Conservation (phyloP, 352 stramenopile species). For the Phytophthora pistaciae region DNA sequence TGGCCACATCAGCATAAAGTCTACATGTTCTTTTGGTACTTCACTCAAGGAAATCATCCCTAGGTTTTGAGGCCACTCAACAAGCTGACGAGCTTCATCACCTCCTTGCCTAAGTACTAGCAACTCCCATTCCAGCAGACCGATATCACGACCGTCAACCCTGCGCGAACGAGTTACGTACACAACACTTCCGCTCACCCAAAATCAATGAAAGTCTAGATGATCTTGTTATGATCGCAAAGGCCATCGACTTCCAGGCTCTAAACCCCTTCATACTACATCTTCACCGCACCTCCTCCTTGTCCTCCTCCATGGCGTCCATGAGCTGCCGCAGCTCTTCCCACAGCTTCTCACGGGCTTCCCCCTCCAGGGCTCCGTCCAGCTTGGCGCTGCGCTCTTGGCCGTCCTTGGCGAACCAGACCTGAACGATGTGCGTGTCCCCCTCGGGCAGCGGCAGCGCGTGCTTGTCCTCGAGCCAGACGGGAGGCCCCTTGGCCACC, state of each 20-base stretch:
- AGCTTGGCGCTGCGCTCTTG: slow-evolving; percentile 90
- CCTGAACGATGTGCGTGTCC: slow-evolving; percentile 89
- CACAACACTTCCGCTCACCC: too few relatives aligned
- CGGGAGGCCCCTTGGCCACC: slow-evolving; percentile 88
- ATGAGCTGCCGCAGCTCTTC: slow-evolving; percentile 74
- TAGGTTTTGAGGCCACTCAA: too few relatives aligned
- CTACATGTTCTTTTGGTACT: too few relatives aligned
- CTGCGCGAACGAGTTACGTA: too few relatives aligned
- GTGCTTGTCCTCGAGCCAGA: slow-evolving; percentile 95
- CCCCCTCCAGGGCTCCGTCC: slow-evolving; percentile 88
- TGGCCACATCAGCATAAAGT: too few relatives aligned
- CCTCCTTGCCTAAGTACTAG: too few relatives aligned
- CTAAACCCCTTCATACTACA: neutral
- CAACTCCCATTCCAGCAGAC: too few relatives aligned
- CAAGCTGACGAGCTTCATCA: too few relatives aligned
- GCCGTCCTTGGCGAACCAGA: slow-evolving; percentile 92
- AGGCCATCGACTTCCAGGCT: neutral
- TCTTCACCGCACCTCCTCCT: slow-evolving; percentile 69
- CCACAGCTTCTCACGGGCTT: slow-evolving; percentile 83
- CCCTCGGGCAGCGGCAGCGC: slow-evolving; percentile 88
- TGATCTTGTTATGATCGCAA: neutral
- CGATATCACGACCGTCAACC: too few relatives aligned
- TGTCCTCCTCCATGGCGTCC: slow-evolving; percentile 85
- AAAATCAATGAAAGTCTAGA: slow-evolving; percentile 12
- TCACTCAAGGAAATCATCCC: too few relatives aligned